Base-by-base conservation (phyloP, 1,139 yeast species). In the Martiniozyma asiatica region DNA sequence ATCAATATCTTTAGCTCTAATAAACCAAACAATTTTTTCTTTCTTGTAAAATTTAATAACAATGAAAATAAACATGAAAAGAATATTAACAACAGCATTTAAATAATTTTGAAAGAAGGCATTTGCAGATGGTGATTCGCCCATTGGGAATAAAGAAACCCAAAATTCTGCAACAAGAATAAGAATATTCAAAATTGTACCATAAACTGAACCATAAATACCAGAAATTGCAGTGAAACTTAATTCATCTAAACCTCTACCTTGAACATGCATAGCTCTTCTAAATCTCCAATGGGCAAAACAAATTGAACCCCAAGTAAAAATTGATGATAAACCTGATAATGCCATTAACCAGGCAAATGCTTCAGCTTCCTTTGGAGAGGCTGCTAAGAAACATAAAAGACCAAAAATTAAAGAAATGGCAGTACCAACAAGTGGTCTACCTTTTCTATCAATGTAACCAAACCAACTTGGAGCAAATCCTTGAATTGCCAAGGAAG, bases 271-370 rank as follows among this genome's bases (percentile, higher is more conserved):
- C 61, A 82, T 63, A 1, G 93, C 94, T 29, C 61, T 51, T 57
- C 94, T 71, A 58, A 80, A 80, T 50, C 93, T 66, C 36, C 81
- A 59, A 42, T 74, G 89, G 38, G 81, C 69, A 30, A 78, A 47
- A 47, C 75, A 71, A 43, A 82, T 77, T 15, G 84, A 69, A 16
- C 69, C 69, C 92, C 92, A 81, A 7, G 87, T 78, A 50, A 80
- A 79, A 33, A 82, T 59, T 1, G 92, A 74, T 27, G 87, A 75
- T 38, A 80, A 67, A 30, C 92, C 89, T 8, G 92, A 76, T 25
- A 82, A 58, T 17, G 94, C 78, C 52, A 80, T 59, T 45, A 82
- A 59, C 94, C 94, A 82, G 40, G 63, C 61, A 53, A 82, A 82
- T 4, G 79, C 80, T 21, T 61, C 62, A 32, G 64, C 69, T 51